These are phyloP conservation scores for Aspergillus sp. DNA, from an alignment of 2,329 filamentous ascomycete species.

Conservation along the genomic window DNA sequence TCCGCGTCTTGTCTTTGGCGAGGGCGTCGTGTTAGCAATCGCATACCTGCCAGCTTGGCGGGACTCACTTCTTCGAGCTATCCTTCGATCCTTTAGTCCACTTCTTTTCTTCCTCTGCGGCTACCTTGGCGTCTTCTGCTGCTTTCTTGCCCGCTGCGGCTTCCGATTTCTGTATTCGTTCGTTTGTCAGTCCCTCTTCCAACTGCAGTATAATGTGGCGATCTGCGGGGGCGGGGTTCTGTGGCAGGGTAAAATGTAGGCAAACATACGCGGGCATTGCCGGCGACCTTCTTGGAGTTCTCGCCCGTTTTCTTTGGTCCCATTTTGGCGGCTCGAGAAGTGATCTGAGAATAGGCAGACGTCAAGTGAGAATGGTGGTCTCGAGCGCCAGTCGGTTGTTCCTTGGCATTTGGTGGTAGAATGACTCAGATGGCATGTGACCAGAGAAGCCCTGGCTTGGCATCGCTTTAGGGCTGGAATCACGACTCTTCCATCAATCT, in stretches of 20 bases:
- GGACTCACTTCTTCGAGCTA: conserved; percentile 71
- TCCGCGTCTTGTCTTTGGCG: conserved; percentile 65
- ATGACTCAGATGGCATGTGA: no score
- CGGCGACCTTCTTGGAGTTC: conserved; percentile 79
- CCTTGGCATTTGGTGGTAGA: no score
- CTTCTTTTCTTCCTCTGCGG: conserved; percentile 59
- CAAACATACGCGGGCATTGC: conserved; percentile 55
- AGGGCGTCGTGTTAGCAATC: neutral
- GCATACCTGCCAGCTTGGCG: conserved; percentile 2
- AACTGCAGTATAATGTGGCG: no score
- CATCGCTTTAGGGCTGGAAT: no score
- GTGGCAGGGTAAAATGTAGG: neutral
- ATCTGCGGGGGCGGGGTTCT: conserved; percentile 18
- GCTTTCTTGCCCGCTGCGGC: conserved; percentile 72
- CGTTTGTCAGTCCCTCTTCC: no score
- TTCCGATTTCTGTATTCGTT: conserved; percentile 85
- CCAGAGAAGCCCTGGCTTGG: no score
- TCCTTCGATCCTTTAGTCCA: conserved; percentile 84
- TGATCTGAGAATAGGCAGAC: no score
- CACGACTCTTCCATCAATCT: no score
- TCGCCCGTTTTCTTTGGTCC: conserved; percentile 63
- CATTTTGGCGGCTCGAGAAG: conserved; percentile 54
- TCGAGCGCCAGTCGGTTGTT: no score
- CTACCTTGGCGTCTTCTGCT: conserved; percentile 55
- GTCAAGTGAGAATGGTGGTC: no score